A percentile compares a stretch with the other conserved stretches of the same genome.
Evolutionary conservation across 148 eudicot genomes (phyloP).

Genomic region (Euryodendron excelsum): DNA sequence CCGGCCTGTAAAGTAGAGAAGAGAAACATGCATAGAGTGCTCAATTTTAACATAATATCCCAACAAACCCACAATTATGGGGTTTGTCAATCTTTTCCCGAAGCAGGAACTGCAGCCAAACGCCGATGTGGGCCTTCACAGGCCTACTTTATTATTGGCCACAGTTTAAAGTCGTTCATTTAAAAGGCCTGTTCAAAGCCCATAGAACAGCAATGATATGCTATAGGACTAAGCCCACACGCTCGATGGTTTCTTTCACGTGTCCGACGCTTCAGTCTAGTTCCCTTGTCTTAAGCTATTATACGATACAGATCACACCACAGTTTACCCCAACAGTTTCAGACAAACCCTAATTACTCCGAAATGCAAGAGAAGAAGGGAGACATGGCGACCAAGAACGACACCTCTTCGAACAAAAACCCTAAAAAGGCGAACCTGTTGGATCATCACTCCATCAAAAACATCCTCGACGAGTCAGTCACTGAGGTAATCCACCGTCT

Average conservation of each 20-base stretch:
- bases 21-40: too few species aligned
- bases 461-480: conserved; percentile 71
- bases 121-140: neutral
- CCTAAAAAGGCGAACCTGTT: conserved; percentile 71
- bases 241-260: neutral
- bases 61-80: too few species aligned
- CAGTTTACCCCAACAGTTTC: conserved; percentile 13
- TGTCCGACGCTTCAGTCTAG: neutral
- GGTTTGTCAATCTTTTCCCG: too few species aligned
- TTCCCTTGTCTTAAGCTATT: neutral
- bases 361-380: conserved; percentile 23
- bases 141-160: neutral
- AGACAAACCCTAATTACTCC: conserved; percentile 26
- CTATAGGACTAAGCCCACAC: neutral
- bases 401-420: conserved; percentile 24
- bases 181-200: neutral
- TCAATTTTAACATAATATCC: too few species aligned
- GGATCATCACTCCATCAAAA: conserved; percentile 78
- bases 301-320: too few species aligned
- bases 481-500: conserved; percentile 41
- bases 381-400: conserved; percentile 31
- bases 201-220: neutral
- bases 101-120: neutral
- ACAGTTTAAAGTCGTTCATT: neutral
- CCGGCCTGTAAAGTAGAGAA: too few species aligned